phyloP scores from a whole-genome alignment of 106 monocot species.

The Vanilla planifolia region DNA sequence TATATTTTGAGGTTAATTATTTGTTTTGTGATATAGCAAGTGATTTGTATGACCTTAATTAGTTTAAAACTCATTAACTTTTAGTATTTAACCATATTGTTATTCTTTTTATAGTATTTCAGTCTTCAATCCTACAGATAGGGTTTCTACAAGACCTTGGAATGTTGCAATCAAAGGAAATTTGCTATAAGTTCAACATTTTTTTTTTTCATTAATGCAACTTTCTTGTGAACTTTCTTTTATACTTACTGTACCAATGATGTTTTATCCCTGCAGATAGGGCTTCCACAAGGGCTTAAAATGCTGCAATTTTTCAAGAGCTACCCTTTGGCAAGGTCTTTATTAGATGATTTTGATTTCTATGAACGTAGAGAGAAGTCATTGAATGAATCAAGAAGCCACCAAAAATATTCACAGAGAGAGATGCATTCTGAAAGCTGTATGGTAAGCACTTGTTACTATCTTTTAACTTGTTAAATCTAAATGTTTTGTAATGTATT shows the following conservation, averaged over 20 bases:
- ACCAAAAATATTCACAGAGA: background rate
- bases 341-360: constrained; percentile 82
- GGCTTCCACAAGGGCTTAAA: constrained; percentile 66
- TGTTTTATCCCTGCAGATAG: constrained; percentile 40
- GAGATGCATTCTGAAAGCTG: background rate
- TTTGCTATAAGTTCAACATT: too few species aligned
- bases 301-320: constrained; percentile 81
- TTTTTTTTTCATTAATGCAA: too few species aligned
- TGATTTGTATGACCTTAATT: too few species aligned
- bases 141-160: too few species aligned
- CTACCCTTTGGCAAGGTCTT: constrained; percentile 32
- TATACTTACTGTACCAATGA: background rate
- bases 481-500: background rate
- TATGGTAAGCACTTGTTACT: background rate
- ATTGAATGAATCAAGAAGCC: constrained; percentile 19
- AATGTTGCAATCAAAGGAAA: too few species aligned
- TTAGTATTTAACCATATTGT: too few species aligned
- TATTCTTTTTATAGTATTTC: too few species aligned
- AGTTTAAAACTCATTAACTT: too few species aligned
- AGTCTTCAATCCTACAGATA: too few species aligned
- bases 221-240: too few species aligned
- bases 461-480: background rate
- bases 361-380: constrained; percentile 58
- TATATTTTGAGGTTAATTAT: too few species aligned
- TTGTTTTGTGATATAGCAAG: too few species aligned